Evolutionary conservation across 305 asterid genomes (phyloP).

Genomic region (Stenogyne calaminthoides): DNA sequence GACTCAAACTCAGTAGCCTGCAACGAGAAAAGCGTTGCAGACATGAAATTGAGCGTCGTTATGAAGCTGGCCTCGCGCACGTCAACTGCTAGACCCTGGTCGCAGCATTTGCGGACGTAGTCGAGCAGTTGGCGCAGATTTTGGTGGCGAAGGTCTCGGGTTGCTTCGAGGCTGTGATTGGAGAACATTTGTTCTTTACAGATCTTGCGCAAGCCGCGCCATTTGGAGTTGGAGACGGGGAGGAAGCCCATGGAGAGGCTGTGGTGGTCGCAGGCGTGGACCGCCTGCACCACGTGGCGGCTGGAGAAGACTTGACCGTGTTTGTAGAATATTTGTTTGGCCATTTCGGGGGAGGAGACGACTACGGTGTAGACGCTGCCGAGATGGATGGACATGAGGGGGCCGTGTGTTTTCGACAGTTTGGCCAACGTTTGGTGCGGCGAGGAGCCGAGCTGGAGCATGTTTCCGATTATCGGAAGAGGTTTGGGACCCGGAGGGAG

Average conservation of each 20-base stretch:
- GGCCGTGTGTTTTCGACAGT: conserved; percentile 11
- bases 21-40: conserved; percentile 16
- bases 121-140: conserved; percentile 25
- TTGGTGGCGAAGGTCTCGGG: conserved; percentile 3
- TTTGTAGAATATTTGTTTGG: neutral
- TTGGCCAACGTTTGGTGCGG: conserved; percentile 12
- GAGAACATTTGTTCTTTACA: conserved; percentile 28
- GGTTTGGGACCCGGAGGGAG: conserved; percentile 23
- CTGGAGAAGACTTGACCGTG: neutral
- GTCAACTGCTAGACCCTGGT: neutral
- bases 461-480: conserved; percentile 5
- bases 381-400: conserved; percentile 23
- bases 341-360: conserved; percentile 22
- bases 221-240: neutral
- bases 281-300: neutral
- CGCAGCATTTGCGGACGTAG: conserved; percentile 14
- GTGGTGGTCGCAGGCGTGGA: conserved; percentile 1
- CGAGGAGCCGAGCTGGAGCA: neutral
- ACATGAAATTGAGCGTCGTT: conserved; percentile 22
- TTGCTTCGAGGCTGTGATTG: conserved; percentile 9
- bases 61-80: conserved; percentile 26
- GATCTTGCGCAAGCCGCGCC: conserved; percentile 10
- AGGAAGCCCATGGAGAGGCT: neutral
- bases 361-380: conserved; percentile 11
- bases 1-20: conserved; percentile 24